Base-by-base conservation (phyloP, 106 monocot genomes). In the Dendrobium catenatum region DNA sequence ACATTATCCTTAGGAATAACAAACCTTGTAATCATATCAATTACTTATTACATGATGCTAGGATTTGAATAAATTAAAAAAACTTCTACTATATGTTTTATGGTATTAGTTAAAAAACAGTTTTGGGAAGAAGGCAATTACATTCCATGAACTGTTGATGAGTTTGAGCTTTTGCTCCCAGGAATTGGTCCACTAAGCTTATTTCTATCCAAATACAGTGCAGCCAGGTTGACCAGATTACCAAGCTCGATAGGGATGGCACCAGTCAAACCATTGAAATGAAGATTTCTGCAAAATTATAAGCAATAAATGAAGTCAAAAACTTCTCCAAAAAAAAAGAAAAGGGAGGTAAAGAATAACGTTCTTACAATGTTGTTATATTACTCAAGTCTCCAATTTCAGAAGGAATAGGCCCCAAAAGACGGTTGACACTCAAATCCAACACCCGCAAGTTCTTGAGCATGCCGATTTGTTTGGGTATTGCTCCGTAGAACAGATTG, bases 401-500 rank as follows among this genome's bases (percentile, higher is more conserved):
- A 11, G 56, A 56, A 78, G 93, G 93, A 83, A 93, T 83, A 37
- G 86, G 77, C 7, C 93, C 93, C 4, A 76, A 42, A 42, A 93
- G 83, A 68, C 59, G 70, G 82, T 93, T 93, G 41, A 15, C 18
- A 64, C 93, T 85, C 81, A 93, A 82, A 83, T 93, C 68, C 82
- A 93, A 78, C 75, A 85, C 20, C 10, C 11, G 61, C 20, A 93
- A 84, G 55, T 19, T 82, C 58, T 83, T 86, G 77, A 99, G 79
- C 77, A 73, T 83, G 72, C 95, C 87, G 49, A 99, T 90, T 86
- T 95, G 80, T 83, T 86, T 84, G 0, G 98, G 98, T 74, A 99
- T 99, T 18, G 86, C 19, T 6, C 98, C 98, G 61, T 78, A 43
- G 76, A 99, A 40, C 44, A 81, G 77, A 86, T 95, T 99, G 43